Evolutionary conservation across 306 rosid species (phyloP), one percentile per base, ranked within the genome.

Genomic region (Gleditsia sinensis): DNA sequence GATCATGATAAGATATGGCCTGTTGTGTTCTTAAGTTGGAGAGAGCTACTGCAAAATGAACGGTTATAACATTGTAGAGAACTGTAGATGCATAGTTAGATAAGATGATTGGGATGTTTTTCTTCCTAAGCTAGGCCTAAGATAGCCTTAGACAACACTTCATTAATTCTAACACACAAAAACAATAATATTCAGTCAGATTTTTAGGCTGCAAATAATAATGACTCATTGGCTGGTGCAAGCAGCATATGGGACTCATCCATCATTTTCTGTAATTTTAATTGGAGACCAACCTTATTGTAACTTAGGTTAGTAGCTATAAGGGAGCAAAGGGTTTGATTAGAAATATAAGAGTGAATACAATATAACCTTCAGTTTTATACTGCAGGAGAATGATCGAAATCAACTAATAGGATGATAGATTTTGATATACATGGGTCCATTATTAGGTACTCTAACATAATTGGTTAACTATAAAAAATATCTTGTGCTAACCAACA

Each of bases 361-460:
- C 17, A 51, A 51, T 19, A 73, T 50, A 72, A 81, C 56, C 59
- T 72, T 70, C 19, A 25, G 34, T 71, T 21, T 34, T 49, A 34
- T 64, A 39, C 39, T 39, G 67, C 67, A 39, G 67, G 32, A 20
- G 24, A 68, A 14, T 17, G 69, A 37, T 72, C 20, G 32, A 30
- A 19, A 42, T 78, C 16, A 13, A 49, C 34, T 61, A 39, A 4
- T 53, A 39, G n/a, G 24, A 39, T 70, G 2, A 50, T 72, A 30
- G 74, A 33, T 65, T 72, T 36, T 75, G 80, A 43, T 75, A 1
- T 56, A 32, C 12, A 59, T 69, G 32, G 64, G 61, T 58, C 34
- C 69, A 5, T 10, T 69, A 2, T 19, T 49, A 27, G 21, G 72
- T 53, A 14, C 57, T 34, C 2, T n/a, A 37, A 27, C n/a, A 48